These are phyloP conservation scores for Coniochaeta sp. DNA, from an alignment of 2,329 filamentous ascomycete genomes.

Conservation along the genomic window DNA sequence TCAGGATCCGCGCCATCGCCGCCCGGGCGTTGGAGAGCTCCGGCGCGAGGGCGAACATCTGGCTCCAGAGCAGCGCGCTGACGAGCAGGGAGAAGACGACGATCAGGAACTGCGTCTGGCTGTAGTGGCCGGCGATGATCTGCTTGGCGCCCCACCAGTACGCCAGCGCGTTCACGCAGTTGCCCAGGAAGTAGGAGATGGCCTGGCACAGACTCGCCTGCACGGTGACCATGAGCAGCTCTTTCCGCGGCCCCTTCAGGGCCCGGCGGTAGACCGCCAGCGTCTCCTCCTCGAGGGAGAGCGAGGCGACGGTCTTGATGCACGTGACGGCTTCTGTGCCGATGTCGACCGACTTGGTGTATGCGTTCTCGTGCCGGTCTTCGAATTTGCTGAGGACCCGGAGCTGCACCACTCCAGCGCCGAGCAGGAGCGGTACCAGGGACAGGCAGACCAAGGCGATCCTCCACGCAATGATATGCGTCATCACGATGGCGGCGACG, in stretches of 20 bases:
- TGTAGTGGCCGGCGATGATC: constrained; percentile 58
- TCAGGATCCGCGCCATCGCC: constrained; percentile 53
- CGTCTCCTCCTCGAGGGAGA: constrained; percentile 46
- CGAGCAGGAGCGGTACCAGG: constrained; percentile 60
- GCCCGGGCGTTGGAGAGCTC: constrained; percentile 61
- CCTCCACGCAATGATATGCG: constrained; percentile 68
- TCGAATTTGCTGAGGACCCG: constrained; percentile 55
- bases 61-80: constrained; percentile 64
- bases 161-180: constrained; percentile 65
- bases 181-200: constrained; percentile 53
- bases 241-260: constrained; percentile 43
- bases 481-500: constrained; percentile 58
- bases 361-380: constrained; percentile 56
- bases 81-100: constrained; percentile 66
- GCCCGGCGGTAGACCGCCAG: constrained; percentile 44
- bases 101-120: constrained; percentile 63
- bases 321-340: constrained; percentile 61
- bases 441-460: constrained; percentile 67
- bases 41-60: constrained; percentile 68
- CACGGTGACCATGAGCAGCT: constrained; percentile 39
- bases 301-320: constrained; percentile 54
- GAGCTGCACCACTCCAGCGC: constrained; percentile 63
- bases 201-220: constrained; percentile 54
- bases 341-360: constrained; percentile 54
- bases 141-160: constrained; percentile 76